Percentiles rank a stretch among this genome's conserved stretches.
Evolutionary conservation across 169 alveolate genomes (phyloP).

Genomic region (Miamiensis avidus): DNA sequence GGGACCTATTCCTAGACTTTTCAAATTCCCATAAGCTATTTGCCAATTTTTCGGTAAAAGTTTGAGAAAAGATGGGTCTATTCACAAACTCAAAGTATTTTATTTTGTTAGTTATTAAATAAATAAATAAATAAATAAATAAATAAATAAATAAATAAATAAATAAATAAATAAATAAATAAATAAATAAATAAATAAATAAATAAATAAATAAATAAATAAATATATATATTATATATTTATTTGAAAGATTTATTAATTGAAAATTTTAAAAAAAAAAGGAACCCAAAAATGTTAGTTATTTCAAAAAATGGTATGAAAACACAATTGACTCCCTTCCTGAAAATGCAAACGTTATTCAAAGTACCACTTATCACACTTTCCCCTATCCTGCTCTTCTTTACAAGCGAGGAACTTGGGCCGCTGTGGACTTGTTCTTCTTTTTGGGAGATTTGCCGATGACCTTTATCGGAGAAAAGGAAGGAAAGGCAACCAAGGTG

Average conservation of each 20-base stretch:
- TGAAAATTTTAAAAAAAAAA: constrained; percentile 22
- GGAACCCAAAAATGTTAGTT: constrained; percentile 52
- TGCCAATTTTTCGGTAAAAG: constrained; percentile 79
- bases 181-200: no score
- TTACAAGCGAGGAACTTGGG: constrained; percentile 88
- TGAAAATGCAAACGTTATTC: constrained; percentile 69
- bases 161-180: no score
- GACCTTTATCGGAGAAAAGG: constrained; percentile 86
- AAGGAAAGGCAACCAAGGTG: constrained; percentile 79
- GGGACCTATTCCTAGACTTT: constrained; percentile 76
- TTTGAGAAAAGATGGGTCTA: constrained; percentile 77
- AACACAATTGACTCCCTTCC: constrained; percentile 65
- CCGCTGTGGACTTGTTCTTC: constrained; percentile 88
- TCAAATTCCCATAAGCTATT: constrained; percentile 76
- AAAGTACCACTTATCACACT: constrained; percentile 84
- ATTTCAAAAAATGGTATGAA: constrained; percentile 70
- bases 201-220: no score
- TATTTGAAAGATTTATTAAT: background rate
- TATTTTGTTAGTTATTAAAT: no score
- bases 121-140: no score
- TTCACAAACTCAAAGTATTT: constrained; percentile 36
- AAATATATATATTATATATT: background rate
- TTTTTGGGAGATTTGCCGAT: constrained; percentile 83
- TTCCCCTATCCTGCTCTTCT: constrained; percentile 89
- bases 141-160: no score